Evolutionary conservation across 164 flowering plant genomes (phyloP).

Genomic region (Vitis rotundifolia): DNA sequence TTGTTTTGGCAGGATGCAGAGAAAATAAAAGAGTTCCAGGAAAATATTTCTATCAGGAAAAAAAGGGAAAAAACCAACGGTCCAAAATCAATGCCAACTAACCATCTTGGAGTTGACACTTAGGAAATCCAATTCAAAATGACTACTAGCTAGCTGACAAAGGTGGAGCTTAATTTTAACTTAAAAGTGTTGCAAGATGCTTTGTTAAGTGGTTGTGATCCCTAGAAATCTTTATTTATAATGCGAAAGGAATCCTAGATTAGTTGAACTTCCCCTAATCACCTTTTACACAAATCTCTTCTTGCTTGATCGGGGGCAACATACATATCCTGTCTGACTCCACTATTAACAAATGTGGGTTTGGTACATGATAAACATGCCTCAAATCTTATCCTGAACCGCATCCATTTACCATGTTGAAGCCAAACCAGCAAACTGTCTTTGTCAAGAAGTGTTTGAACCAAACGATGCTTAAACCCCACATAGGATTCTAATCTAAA

Average conservation of each 20-base stretch:
- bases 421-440: constrained; percentile 12
- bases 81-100: not conserved
- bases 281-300: constrained; percentile 17
- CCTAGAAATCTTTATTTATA: constrained; percentile 15
- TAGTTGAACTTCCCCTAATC: constrained; percentile 2
- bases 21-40: too few species aligned
- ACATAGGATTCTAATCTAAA: constrained; percentile 53
- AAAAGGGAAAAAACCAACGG: not conserved
- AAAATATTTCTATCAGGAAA: too few species aligned
- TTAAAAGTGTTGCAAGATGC: constrained; percentile 11
- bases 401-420: not conserved
- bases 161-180: constrained; percentile 6
- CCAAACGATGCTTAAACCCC: constrained; percentile 15
- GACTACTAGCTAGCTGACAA: constrained; percentile 17
- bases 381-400: constrained; percentile 19
- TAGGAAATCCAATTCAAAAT: constrained; percentile 7
- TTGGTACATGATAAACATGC: constrained; percentile 17
- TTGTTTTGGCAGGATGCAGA: too few species aligned
- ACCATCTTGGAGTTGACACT: not conserved
- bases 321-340: constrained; percentile 7
- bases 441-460: constrained; percentile 18
- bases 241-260: constrained; percentile 11
- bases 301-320: constrained; percentile 8
- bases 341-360: not conserved
- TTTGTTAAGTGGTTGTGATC: constrained; percentile 25